Conservation (phyloP, 2,329 filamentous ascomycete species). For the Fusarium sp. region DNA sequence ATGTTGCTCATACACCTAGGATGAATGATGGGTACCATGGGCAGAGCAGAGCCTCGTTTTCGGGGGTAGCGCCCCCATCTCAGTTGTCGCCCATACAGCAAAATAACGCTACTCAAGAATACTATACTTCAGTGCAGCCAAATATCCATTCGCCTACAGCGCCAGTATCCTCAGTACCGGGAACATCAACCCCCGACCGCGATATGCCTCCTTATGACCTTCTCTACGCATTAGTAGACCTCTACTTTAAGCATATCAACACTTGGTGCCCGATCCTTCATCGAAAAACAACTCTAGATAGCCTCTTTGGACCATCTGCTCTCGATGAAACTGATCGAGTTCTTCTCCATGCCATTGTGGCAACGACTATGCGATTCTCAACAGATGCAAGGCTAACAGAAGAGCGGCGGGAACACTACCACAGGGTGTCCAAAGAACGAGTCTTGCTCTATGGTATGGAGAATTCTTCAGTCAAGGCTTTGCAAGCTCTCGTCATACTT, state of each 20-base stretch:
- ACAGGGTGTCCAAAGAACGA: constrained; percentile 84
- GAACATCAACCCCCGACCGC: constrained; percentile 60
- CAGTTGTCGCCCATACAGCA: constrained; percentile 54
- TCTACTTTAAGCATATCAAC: constrained; percentile 85
- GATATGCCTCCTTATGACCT: constrained; percentile 81
- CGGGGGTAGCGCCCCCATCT: constrained; percentile 56
- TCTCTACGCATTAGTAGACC: constrained; percentile 77
- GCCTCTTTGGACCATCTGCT: constrained; percentile 80
- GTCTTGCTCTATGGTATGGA: constrained; percentile 90
- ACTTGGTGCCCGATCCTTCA: constrained; percentile 93
- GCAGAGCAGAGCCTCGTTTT: constrained; percentile 59
- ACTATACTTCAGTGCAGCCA: constrained; percentile 59
- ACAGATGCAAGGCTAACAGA: constrained; percentile 80
- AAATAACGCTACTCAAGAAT: constrained; percentile 61
- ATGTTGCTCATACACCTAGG: constrained; percentile 60
- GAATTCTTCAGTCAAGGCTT: constrained; percentile 87
- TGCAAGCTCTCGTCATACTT: constrained; percentile 89
- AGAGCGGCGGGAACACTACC: constrained; percentile 78
- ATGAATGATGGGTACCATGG: constrained; percentile 64
- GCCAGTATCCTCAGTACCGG: constrained; percentile 61
- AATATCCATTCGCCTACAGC: constrained; percentile 69
- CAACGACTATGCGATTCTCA: constrained; percentile 87
- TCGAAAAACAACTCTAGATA: constrained; percentile 82
- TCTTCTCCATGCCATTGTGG: constrained; percentile 88
- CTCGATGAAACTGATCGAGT: constrained; percentile 86